A percentile compares a stretch with the other conserved stretches of the same genome.
phyloP scores from a whole-genome alignment of 2,329 filamentous ascomycete species.

The Hypomyces rosellus region DNA sequence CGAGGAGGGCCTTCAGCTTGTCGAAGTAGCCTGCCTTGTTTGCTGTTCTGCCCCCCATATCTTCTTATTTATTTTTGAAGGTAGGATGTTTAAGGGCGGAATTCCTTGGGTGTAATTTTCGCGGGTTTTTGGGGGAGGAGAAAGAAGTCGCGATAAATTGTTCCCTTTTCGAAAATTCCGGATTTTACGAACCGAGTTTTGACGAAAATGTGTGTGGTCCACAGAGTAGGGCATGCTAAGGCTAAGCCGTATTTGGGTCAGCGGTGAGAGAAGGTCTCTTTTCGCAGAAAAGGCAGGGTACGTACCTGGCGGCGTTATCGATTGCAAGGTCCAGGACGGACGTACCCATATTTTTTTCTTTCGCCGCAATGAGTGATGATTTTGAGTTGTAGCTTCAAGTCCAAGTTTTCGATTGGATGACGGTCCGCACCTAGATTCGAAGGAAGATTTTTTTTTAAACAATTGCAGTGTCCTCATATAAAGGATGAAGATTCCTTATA shows the following conservation, averaged over 20 bases:
- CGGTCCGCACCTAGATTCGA: no score
- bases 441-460: no score
- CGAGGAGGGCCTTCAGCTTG: slow-evolving; percentile 96
- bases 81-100: slow-evolving; percentile 97
- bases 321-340: no score
- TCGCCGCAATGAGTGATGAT: no score
- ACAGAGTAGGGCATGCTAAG: slow-evolving; percentile 31
- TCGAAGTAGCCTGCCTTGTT: slow-evolving; percentile 98
- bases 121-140: slow-evolving; percentile 19
- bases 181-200: slow-evolving; percentile 14
- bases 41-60: slow-evolving; percentile 95
- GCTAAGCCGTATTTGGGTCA: slow-evolving; percentile 21
- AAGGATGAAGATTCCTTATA: slow-evolving; percentile 56
- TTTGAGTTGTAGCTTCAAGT: no score
- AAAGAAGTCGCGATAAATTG: slow-evolving; percentile 15
- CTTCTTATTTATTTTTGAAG: slow-evolving; percentile 84
- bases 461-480: no score
- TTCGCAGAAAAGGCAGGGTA: slow-evolving; percentile 12
- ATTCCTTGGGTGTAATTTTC: slow-evolving; percentile 18
- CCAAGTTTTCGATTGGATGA: background rate
- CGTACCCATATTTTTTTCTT: no score
- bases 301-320: background rate
- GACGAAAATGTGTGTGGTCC: slow-evolving; percentile 26
- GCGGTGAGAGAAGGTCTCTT: background rate
- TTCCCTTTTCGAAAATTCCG: slow-evolving; percentile 15